Conservation (phyloP, 2,329 filamentous ascomycete genomes). For the Fusarium acutatum region DNA sequence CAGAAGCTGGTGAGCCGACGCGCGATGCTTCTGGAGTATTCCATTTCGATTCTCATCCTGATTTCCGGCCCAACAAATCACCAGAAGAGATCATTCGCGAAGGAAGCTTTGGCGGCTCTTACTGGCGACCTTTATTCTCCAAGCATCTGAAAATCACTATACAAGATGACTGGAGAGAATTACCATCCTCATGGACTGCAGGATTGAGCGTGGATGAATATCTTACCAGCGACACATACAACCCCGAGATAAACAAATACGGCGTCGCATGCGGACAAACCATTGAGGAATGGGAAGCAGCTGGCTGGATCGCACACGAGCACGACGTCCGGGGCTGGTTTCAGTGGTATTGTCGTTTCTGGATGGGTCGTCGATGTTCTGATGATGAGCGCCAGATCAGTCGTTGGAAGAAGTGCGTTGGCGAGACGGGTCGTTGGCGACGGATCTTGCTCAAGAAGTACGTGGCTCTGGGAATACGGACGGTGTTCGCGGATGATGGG, state of each 20-base stretch:
- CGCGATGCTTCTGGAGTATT: background rate
- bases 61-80: slow-evolving; percentile 15
- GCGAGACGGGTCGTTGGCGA: slow-evolving; percentile 14
- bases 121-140: slow-evolving; percentile 4
- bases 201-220: background rate
- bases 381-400: slow-evolving; percentile 20
- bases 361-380: slow-evolving; percentile 10
- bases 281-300: slow-evolving; percentile 22
- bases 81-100: slow-evolving; percentile 14
- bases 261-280: slow-evolving; percentile 15
- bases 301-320: slow-evolving; percentile 16
- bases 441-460: slow-evolving; percentile 12
- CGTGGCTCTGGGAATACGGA: slow-evolving; percentile 5
- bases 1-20: background rate
- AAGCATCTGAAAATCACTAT: background rate
- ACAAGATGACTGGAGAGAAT: slow-evolving; percentile 5
- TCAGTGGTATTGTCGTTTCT: slow-evolving; percentile 17
- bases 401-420: slow-evolving; percentile 23
- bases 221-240: background rate
- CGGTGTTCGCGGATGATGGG: slow-evolving; percentile 9
- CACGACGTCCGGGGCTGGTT: slow-evolving; percentile 15
- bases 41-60: background rate
- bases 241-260: slow-evolving; percentile 18
- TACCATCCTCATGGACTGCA: background rate
- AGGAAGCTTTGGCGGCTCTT: slow-evolving; percentile 19